A percentile compares a stretch with the other conserved stretches of the same genome.
These are phyloP conservation scores for Arthonia radiata DNA, from an alignment of 495 filamentous ascomycete genomes.

Conservation along the genomic window DNA sequence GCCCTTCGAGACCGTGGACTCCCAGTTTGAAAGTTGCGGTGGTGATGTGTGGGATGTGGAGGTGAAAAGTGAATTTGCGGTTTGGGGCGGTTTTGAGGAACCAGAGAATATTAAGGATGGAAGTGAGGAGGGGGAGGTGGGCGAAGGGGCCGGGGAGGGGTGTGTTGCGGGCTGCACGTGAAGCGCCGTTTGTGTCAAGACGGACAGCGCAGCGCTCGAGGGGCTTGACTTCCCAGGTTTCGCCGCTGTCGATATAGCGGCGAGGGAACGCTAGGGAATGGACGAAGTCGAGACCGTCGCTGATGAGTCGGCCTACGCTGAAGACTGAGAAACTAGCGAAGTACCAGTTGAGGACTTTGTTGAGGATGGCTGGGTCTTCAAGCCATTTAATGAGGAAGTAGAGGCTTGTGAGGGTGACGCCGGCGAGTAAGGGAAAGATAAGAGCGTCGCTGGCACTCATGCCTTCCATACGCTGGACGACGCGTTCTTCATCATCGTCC, in stretches of 20 bases:
- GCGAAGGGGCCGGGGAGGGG: constrained; percentile 27
- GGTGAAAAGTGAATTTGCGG: constrained; percentile 22
- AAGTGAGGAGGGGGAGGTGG: constrained; percentile 16
- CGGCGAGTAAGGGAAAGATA: constrained; percentile 66
- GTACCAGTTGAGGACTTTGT: constrained; percentile 65
- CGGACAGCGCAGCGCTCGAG: constrained; percentile 7
- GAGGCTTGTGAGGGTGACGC: constrained; percentile 41
- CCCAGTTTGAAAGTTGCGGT: constrained; percentile 22
- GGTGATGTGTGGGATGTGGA: constrained; percentile 19
- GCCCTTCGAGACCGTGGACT: constrained; percentile 31
- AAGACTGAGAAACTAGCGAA: constrained; percentile 59
- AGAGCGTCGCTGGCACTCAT: constrained; percentile 61
- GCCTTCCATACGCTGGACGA: constrained; percentile 39
- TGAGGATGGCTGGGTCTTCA: constrained; percentile 55
- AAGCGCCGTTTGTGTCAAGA: constrained; percentile 2
- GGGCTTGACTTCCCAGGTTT: constrained; percentile 16
- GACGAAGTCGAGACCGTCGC: constrained; percentile 37
- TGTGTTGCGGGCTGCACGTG: constrained; percentile 10
- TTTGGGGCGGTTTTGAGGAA: constrained; percentile 18
- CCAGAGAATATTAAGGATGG: constrained; percentile 20
- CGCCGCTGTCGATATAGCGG: constrained; percentile 22
- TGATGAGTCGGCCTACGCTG: constrained; percentile 40
- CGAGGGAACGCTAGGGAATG: constrained; percentile 51
- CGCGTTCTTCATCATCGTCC: constrained; percentile 22
- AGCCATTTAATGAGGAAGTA: constrained; percentile 83